A percentile compares a stretch with the other conserved stretches of the same genome.
These are phyloP conservation scores for Aspergillus spinulosporus DNA, from an alignment of 2,329 filamentous ascomycete genomes.

Conservation along the genomic window DNA sequence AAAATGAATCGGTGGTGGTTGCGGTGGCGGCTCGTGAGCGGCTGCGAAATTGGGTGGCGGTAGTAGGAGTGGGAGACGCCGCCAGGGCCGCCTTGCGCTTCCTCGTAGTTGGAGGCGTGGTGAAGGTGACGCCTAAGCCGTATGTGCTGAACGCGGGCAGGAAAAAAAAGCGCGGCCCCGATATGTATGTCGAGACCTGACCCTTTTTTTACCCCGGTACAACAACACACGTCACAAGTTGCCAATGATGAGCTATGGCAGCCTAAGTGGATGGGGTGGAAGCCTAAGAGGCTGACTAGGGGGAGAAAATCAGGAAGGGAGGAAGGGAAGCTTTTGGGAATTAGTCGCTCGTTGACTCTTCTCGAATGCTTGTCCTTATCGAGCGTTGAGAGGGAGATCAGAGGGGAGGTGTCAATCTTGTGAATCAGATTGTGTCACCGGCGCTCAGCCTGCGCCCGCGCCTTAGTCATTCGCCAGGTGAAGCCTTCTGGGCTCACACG, in stretches of 20 bases:
- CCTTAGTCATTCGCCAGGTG: constrained; percentile 5
- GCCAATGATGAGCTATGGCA: constrained; percentile 15
- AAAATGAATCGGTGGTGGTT: not conserved
- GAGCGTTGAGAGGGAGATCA: constrained; percentile 27
- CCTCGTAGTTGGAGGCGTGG: constrained; percentile 54
- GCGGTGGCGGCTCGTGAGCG: constrained; percentile 28
- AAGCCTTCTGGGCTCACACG: constrained; percentile 14
- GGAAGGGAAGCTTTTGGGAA: constrained; percentile 1
- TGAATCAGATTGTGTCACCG: constrained; percentile 9
- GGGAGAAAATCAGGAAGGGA: not conserved
- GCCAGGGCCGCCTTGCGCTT: constrained; percentile 57
- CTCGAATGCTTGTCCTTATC: constrained; percentile 7
- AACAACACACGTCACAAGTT: constrained; percentile 29
- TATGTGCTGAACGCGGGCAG: constrained; percentile 24
- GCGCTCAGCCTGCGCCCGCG: not conserved
- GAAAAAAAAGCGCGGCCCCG: constrained; percentile 25
- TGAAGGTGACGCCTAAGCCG: constrained; percentile 35
- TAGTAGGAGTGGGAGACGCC: constrained; percentile 28
- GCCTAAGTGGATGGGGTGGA: not conserved
- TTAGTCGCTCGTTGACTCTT: constrained; percentile 18
- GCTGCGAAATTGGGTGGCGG: constrained; percentile 31
- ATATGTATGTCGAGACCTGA: constrained; percentile 23
- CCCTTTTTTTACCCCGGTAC: constrained; percentile 22
- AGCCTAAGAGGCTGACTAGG: constrained; percentile 1
- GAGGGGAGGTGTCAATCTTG: not conserved